Evolutionary conservation across 805 yeast species (phyloP), one percentile per base, ranked within the genome.

Genomic region (Debaryomyces prosopidis): DNA sequence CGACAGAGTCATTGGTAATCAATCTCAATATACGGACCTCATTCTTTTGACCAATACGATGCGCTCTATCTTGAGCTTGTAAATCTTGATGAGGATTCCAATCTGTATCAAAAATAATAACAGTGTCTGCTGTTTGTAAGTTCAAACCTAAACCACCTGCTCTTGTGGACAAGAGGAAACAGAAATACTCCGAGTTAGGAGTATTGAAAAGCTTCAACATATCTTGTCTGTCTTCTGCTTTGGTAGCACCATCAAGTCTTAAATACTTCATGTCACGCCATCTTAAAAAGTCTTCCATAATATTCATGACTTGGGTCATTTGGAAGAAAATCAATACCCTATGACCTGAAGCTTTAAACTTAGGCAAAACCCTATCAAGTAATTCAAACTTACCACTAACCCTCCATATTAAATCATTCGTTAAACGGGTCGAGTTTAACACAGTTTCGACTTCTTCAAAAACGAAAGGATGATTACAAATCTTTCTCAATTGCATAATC

Each of bases 71-170:
- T 66, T 87, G 95, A 1, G 94, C 95, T 64, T 87, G 95, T 59
- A 87, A 79, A 81, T 87, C 95, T 66, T 87, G 95, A 69, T 87
- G 95, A 7, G 95, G 95, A 60, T 87, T 87, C 95, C 95, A 87
- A 69, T 87, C 95, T 12, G 92, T 85, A 63, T 87, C 95, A 62
- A 87, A 87, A 51, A 87, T 87, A 51, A 87, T 82, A 47, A 87
- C 95, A 0, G 95, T 87, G 62, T 87, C 95, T 3, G 95, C 95
- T 19, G 91, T 86, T 69, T 87, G 95, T 63, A 87, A 79, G 65
- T 87, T 87, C 58, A 87, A 76, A 60, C 95, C 95, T 57, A 87
- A 78, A 52, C 95, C 95, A 77, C 95, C 95, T 43, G 95, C 95
- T 75, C 95, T 82, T 0, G 95, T 87, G 0, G 92, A 85, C 48